These are phyloP conservation scores for Trichomonas gallinae DNA, from an alignment of 208 protist species.

Conservation along the genomic window DNA sequence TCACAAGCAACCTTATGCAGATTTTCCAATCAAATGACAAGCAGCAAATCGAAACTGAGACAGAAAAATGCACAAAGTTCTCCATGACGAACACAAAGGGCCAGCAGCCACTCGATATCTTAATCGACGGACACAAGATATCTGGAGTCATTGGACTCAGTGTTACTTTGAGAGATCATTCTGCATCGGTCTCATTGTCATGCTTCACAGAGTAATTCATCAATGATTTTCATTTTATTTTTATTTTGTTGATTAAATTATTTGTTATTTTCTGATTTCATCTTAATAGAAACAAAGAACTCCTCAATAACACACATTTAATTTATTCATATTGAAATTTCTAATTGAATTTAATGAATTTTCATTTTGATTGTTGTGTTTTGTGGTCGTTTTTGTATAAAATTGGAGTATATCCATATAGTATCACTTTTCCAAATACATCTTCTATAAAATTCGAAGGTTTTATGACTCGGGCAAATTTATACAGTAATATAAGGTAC, in stretches of 20 bases:
- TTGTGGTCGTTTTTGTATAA: too few relatives aligned
- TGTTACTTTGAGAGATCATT: background rate
- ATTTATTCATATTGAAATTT: too few relatives aligned
- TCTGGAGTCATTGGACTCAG: background rate
- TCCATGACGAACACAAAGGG: background rate
- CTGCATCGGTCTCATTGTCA: background rate
- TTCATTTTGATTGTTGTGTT: too few relatives aligned
- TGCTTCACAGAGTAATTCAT: background rate
- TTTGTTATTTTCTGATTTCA: background rate
- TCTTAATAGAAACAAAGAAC: too few relatives aligned
- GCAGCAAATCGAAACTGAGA: background rate
- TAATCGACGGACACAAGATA: background rate
- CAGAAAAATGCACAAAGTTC: background rate
- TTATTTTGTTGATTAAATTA: background rate
- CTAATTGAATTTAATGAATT: too few relatives aligned
- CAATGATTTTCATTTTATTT: background rate
- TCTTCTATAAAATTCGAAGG: too few relatives aligned
- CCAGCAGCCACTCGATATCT: background rate
- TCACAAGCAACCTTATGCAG: background rate
- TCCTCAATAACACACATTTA: too few relatives aligned
- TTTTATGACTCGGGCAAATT: too few relatives aligned
- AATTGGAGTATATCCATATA: too few relatives aligned
- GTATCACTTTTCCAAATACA: too few relatives aligned
- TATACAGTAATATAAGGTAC: too few relatives aligned
- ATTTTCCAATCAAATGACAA: background rate